phyloP scores from a whole-genome alignment of 495 filamentous ascomycete species.

The Penicillium herquei region DNA sequence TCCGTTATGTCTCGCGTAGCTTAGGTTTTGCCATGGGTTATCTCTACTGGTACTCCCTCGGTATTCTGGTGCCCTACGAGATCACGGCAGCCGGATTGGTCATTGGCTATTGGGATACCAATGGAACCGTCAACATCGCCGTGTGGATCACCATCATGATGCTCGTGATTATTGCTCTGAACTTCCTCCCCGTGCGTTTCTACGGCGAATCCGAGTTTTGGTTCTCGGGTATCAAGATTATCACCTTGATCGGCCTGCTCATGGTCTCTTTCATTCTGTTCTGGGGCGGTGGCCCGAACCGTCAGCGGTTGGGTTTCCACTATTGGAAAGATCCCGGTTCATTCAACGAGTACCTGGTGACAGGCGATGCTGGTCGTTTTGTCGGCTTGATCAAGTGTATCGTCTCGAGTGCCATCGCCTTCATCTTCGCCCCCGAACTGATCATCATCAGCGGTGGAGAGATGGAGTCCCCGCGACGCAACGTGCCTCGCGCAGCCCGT shows the following conservation, averaged over 20 bases:
- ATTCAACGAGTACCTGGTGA: slow-evolving; percentile 48
- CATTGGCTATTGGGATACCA: slow-evolving; percentile 66
- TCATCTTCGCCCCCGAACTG: slow-evolving; percentile 56
- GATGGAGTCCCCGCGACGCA: slow-evolving; percentile 70
- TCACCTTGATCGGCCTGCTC: slow-evolving; percentile 70
- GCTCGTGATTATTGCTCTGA: slow-evolving; percentile 60
- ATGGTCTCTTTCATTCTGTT: slow-evolving; percentile 70
- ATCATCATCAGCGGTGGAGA: slow-evolving; percentile 62
- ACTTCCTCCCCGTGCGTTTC: slow-evolving; percentile 64
- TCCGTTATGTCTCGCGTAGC: slow-evolving; percentile 59
- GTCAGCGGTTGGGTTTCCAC: slow-evolving; percentile 66
- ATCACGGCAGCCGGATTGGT: slow-evolving; percentile 70
- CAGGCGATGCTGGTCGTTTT: slow-evolving; percentile 39
- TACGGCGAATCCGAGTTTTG: slow-evolving; percentile 76
- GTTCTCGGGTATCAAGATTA: slow-evolving; percentile 70
- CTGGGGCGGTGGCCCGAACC: slow-evolving; percentile 63
- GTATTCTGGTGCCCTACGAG: slow-evolving; percentile 68
- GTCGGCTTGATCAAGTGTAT: slow-evolving; percentile 43
- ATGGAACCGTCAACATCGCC: slow-evolving; percentile 38
- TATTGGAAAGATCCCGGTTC: slow-evolving; percentile 72
- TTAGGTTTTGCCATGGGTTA: slow-evolving; percentile 64
- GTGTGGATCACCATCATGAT: slow-evolving; percentile 75
- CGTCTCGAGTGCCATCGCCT: slow-evolving; percentile 52
- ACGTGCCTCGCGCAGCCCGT: slow-evolving; percentile 74
- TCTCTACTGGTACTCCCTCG: slow-evolving; percentile 58